Conservation (phyloP, 208 protist genomes). For the Trypanosoma avium region DNA sequence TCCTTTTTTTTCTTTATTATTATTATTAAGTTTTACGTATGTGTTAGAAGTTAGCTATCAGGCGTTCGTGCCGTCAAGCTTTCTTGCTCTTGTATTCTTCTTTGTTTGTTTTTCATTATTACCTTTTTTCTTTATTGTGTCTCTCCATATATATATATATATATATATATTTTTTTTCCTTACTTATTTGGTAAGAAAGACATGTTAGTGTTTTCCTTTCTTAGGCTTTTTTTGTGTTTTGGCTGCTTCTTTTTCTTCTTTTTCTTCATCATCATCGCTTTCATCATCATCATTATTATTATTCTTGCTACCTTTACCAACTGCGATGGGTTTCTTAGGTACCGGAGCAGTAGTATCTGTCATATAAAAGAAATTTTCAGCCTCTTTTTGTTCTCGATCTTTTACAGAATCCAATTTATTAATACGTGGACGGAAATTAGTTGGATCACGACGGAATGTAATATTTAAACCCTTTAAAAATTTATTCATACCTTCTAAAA, state of each 20-base stretch:
- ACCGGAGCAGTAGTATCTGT: constrained; percentile 52
- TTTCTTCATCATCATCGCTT: constrained; percentile 37
- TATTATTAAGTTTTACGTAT: too few relatives aligned
- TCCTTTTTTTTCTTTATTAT: too few relatives aligned
- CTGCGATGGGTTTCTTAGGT: constrained; percentile 14
- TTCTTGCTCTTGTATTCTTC: too few relatives aligned
- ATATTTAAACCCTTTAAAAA: constrained; percentile 98
- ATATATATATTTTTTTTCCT: constrained; percentile 26
- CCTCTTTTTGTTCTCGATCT: constrained; percentile 98
- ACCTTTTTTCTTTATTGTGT: too few relatives aligned
- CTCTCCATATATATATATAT: too few relatives aligned
- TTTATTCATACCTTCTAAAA: constrained; percentile 96
- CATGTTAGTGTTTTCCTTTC: constrained; percentile 8
- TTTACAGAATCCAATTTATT: constrained; percentile 99
- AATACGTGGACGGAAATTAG: constrained; percentile 99
- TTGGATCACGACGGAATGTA: constrained; percentile 99
- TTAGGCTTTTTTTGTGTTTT: constrained; percentile 26
- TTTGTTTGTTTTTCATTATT: too few relatives aligned
- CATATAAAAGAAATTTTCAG: constrained; percentile 99
- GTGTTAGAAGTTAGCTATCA: too few relatives aligned
- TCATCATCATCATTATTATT: too few relatives aligned
- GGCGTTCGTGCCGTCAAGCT: too few relatives aligned
- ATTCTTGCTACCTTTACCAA: constrained; percentile 22
- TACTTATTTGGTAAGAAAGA: too few relatives aligned
- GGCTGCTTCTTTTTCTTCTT: constrained; percentile 31